Conservation (phyloP, 2,329 filamentous ascomycete species). For the Pseudocercospora cruenta region DNA sequence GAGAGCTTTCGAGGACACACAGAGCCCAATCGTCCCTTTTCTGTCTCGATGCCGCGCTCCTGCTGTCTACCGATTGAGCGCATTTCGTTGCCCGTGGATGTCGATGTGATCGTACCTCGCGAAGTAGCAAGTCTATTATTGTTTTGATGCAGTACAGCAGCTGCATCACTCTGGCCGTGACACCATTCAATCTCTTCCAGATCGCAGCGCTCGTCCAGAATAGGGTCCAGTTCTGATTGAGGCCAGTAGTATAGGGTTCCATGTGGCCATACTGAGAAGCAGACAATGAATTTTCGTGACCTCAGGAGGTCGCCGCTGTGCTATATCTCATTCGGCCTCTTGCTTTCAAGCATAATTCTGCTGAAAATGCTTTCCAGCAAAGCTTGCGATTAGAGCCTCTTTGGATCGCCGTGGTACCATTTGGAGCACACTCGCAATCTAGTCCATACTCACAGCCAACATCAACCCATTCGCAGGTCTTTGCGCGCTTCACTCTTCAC, state of each 20-base stretch:
- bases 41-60: not conserved
- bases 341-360: not conserved
- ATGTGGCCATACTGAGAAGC: not conserved
- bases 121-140: not conserved
- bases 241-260: not conserved
- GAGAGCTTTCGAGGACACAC: not conserved
- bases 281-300: not conserved
- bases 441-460: not conserved
- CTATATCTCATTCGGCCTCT: not conserved
- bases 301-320: not conserved
- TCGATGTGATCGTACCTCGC: not conserved
- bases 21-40: not conserved
- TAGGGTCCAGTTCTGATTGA: not conserved
- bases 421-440: not conserved
- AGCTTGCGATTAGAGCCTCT: not conserved
- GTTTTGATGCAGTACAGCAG: not conserved
- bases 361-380: not conserved
- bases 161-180: not conserved
- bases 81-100: not conserved
- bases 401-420: not conserved
- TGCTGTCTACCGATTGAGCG: not conserved
- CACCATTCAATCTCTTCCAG: not conserved
- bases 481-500: not conserved
- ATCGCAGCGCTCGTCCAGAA: not conserved
- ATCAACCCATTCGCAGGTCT: not conserved